These are phyloP conservation scores for Athelia psychrophila DNA, from an alignment of 1,284 basidiomycete species.

Conservation along the genomic window DNA sequence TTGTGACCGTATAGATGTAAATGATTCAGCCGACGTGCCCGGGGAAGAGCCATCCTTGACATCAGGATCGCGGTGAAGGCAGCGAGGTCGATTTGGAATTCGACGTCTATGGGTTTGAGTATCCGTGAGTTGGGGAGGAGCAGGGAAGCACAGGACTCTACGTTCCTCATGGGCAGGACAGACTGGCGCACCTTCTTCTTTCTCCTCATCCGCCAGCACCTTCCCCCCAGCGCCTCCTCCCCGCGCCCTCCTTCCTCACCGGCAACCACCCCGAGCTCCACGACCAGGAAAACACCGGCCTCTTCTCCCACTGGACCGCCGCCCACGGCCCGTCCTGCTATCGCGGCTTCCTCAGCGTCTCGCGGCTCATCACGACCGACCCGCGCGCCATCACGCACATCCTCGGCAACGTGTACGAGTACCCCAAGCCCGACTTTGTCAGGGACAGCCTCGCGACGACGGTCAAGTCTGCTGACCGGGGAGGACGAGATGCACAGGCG, in stretches of 20 bases:
- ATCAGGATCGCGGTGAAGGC: too few relatives aligned
- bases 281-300: slow-evolving; percentile 53
- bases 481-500: slow-evolving; percentile 53
- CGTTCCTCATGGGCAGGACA: too few relatives aligned
- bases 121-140: too few relatives aligned
- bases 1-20: too few relatives aligned
- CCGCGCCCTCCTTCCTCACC: slow-evolving; percentile 43
- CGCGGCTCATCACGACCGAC: slow-evolving; percentile 59
- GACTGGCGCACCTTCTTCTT: slow-evolving; percentile 24
- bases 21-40: too few relatives aligned
- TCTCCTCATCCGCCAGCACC: slow-evolving; percentile 29
- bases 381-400: slow-evolving; percentile 59
- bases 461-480: slow-evolving; percentile 48
- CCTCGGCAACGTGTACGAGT: slow-evolving; percentile 56
- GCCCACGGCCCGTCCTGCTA: slow-evolving; percentile 50
- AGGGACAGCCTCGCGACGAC: slow-evolving; percentile 53
- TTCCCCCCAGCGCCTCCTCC: slow-evolving; percentile 38
- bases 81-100: too few relatives aligned
- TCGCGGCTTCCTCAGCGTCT: slow-evolving; percentile 50
- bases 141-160: too few relatives aligned
- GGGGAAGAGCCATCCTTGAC: too few relatives aligned
- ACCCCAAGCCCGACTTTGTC: slow-evolving; percentile 66
- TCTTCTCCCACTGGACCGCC: slow-evolving; percentile 45
- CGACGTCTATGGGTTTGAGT: too few relatives aligned
- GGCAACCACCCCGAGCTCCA: slow-evolving; percentile 57